Evolutionary conservation across 2,329 filamentous ascomycete genomes (phyloP).

Genomic region (Cladophialophora exuberans): DNA sequence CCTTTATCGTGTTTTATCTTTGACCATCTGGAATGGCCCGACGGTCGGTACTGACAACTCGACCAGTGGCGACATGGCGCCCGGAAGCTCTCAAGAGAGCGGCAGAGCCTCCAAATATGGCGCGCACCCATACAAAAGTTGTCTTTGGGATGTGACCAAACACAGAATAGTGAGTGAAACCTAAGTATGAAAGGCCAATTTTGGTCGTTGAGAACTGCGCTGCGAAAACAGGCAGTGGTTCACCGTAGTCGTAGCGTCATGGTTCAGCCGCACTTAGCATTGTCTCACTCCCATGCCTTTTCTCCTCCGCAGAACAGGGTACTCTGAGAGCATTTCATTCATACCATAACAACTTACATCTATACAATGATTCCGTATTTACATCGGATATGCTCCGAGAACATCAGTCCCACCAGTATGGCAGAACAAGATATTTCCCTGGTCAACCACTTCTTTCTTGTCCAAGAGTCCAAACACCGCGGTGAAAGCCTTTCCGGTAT

Average conservation of each 20-base stretch:
- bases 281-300: too few species aligned
- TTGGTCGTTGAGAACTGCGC: too few species aligned
- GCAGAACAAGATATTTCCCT: conserved; percentile 67
- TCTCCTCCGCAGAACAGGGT: too few species aligned
- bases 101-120: conserved; percentile 12
- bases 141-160: neutral
- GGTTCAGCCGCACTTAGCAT: too few species aligned
- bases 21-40: conserved; percentile 91
- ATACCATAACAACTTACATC: too few species aligned
- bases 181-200: too few species aligned
- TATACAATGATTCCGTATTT: too few species aligned
- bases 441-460: conserved; percentile 53
- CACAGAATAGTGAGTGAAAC: neutral
- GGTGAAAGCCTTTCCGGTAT: conserved; percentile 73
- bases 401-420: conserved; percentile 72
- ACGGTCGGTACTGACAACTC: conserved; percentile 36
- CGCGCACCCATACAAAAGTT: conserved; percentile 21
- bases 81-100: conserved; percentile 19
- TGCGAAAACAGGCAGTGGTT: too few species aligned
- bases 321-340: too few species aligned
- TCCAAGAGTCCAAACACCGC: conserved; percentile 63
- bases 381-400: conserved; percentile 70
- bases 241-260: too few species aligned
- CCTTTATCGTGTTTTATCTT: conserved; percentile 96
- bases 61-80: conserved; percentile 26